phyloP scores from a whole-genome alignment of 495 filamentous ascomycete genomes.

The Platismatia glauca region DNA sequence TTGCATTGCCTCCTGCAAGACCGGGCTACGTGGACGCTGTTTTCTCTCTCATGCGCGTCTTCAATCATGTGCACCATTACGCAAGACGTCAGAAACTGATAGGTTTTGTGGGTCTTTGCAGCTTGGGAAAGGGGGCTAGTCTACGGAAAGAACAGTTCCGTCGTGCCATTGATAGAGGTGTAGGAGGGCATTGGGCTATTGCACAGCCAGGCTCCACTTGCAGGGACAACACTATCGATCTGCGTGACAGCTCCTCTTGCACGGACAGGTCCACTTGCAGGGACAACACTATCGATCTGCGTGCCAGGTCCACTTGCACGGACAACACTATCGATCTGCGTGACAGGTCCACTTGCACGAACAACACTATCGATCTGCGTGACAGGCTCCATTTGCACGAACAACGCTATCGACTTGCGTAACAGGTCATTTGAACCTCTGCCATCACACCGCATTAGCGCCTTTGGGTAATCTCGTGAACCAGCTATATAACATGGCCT shows the following conservation, averaged over 20 bases:
- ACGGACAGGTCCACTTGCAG: no score
- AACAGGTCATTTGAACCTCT: not conserved
- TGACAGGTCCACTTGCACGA: no score
- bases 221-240: no score
- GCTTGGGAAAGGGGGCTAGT: not conserved
- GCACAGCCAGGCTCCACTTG: slow-evolving; percentile 3
- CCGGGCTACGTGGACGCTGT: not conserved
- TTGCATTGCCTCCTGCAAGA: not conserved
- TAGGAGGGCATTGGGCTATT: not conserved
- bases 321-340: no score
- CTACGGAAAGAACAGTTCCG: not conserved
- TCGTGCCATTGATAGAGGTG: not conserved
- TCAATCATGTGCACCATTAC: not conserved
- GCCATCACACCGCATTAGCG: slow-evolving; percentile 1
- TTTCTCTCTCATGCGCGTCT: not conserved
- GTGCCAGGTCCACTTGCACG: no score
- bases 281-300: no score
- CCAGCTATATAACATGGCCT: slow-evolving; percentile 39
- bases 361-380: no score
- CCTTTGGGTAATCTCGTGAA: slow-evolving; percentile 3
- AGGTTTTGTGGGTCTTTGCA: not conserved
- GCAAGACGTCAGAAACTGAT: not conserved
- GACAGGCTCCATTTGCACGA: no score
- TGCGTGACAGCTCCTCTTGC: no score
- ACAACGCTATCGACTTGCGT: no score